Percentiles rank a stretch among this genome's conserved stretches.
These are phyloP conservation scores for Scortechinia acanthostroma DNA, from an alignment of 2,329 filamentous ascomycete genomes.

Conservation along the genomic window DNA sequence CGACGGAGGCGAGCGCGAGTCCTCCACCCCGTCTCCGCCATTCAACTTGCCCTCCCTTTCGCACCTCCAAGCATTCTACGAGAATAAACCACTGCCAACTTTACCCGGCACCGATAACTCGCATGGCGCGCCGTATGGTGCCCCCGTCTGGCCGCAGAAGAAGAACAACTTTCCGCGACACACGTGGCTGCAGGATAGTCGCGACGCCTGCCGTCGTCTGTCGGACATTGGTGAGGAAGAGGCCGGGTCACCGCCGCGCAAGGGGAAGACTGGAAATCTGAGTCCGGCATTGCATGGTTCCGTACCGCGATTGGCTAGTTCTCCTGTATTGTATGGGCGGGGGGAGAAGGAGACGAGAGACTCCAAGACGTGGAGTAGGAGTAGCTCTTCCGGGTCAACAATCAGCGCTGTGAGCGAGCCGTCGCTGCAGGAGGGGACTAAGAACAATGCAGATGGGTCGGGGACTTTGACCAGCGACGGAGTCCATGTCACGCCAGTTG, in stretches of 20 bases:
- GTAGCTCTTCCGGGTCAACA: too few species aligned
- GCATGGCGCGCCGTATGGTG: not conserved
- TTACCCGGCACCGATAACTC: not conserved
- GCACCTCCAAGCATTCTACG: not conserved
- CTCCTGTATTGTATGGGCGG: too few species aligned
- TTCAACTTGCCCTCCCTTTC: not conserved
- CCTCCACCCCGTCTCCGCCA: conserved; percentile 29
- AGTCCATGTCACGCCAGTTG: not conserved
- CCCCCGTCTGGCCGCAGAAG: not conserved
- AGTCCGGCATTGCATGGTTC: too few species aligned
- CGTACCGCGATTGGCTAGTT: not conserved
- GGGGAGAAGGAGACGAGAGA: too few species aligned
- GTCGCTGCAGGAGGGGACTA: not conserved
- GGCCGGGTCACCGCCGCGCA: conserved; percentile 8
- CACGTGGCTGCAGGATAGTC: not conserved
- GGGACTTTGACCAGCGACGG: not conserved
- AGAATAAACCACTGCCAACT: not conserved
- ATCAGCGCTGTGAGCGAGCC: not conserved
- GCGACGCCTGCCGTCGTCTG: too few species aligned
- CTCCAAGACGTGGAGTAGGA: too few species aligned
- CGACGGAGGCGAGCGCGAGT: conserved; percentile 30
- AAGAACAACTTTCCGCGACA: conserved; percentile 11
- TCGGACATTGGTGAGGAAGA: conserved; percentile 13
- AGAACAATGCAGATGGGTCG: not conserved
- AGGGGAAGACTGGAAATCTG: too few species aligned